A percentile compares a stretch with the other conserved stretches of the same genome.
These are phyloP conservation scores for Lasiosphaeria ovina DNA, from an alignment of 495 filamentous ascomycete species.

Conservation along the genomic window DNA sequence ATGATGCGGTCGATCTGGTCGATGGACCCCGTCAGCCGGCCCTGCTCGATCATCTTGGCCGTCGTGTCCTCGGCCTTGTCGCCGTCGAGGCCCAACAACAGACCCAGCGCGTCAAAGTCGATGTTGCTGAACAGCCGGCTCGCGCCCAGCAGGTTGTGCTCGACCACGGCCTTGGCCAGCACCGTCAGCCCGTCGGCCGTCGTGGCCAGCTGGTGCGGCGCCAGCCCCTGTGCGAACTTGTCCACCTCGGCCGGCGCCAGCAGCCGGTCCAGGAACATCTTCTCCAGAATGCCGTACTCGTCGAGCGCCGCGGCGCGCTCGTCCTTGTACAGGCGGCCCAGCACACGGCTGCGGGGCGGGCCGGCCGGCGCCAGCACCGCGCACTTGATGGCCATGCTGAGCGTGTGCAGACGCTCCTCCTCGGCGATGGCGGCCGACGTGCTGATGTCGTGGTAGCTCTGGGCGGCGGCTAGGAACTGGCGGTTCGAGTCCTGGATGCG, in stretches of 20 bases:
- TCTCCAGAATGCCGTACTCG: conserved; percentile 88
- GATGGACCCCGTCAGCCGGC: conserved; percentile 78
- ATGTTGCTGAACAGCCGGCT: conserved; percentile 91
- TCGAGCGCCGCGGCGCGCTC: conserved; percentile 73
- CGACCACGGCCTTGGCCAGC: conserved; percentile 88
- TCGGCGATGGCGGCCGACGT: conserved; percentile 74
- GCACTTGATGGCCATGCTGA: conserved; percentile 86
- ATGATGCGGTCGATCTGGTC: conserved; percentile 92
- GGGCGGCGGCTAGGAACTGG: conserved; percentile 83
- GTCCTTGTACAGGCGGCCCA: conserved; percentile 90
- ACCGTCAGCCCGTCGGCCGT: conserved; percentile 91
- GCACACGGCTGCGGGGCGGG: conserved; percentile 71
- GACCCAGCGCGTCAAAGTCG: conserved; percentile 69
- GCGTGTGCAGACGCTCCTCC: conserved; percentile 74
- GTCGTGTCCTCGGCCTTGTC: conserved; percentile 90
- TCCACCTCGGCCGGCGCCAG: conserved; percentile 76
- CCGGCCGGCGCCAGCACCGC: conserved; percentile 94
- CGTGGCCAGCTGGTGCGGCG: conserved; percentile 82
- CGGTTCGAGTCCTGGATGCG: conserved; percentile 89
- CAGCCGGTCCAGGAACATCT: conserved; percentile 93
- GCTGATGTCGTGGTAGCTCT: conserved; percentile 83
- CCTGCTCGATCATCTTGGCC: conserved; percentile 93
- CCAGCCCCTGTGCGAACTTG: conserved; percentile 76
- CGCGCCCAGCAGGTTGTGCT: conserved; percentile 88
- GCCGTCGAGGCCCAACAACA: conserved; percentile 71